Evolutionary conservation across 2,329 filamentous ascomycete species (phyloP).

Genomic region (Aspergillus sclerotialis): DNA sequence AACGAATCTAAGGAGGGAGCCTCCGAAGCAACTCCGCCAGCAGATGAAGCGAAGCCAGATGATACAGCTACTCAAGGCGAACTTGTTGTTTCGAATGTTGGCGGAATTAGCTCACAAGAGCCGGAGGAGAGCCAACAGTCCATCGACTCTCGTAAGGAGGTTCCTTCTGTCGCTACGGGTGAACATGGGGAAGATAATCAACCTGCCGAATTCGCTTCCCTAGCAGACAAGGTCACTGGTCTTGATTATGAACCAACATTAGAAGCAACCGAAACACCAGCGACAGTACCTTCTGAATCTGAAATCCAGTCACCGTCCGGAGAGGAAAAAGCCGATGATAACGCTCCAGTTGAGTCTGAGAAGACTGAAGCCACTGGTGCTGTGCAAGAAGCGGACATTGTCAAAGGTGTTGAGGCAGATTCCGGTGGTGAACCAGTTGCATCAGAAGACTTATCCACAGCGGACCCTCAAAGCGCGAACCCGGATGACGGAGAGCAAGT

Average conservation of each 20-base stretch:
- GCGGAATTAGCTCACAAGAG: not conserved
- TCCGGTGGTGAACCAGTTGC: slow-evolving; percentile 1
- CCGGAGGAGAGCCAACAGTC: not conserved
- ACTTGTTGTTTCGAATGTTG: not conserved
- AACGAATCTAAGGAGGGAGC: slow-evolving; percentile 1
- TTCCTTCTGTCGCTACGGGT: not conserved
- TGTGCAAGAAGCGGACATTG: not conserved
- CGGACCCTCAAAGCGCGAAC: slow-evolving; percentile 2
- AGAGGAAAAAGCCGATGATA: not conserved
- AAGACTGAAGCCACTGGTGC: not conserved
- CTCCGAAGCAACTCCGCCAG: not conserved
- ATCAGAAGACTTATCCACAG: slow-evolving; percentile 1
- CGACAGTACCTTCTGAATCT: too few species aligned
- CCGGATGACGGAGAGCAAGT: slow-evolving; percentile 7
- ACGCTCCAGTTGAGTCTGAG: not conserved
- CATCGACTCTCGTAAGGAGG: not conserved
- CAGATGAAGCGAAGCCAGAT: not conserved
- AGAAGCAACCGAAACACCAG: not conserved
- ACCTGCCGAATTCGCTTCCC: not conserved
- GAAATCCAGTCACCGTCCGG: not conserved
- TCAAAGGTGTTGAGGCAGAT: slow-evolving; percentile 1
- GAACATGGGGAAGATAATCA: not conserved
- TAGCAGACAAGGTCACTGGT: not conserved
- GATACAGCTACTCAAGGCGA: not conserved
- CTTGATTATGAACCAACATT: too few species aligned